These are phyloP conservation scores for Brassica carinata DNA, from an alignment of 345 rosid genomes.

Conservation along the genomic window DNA sequence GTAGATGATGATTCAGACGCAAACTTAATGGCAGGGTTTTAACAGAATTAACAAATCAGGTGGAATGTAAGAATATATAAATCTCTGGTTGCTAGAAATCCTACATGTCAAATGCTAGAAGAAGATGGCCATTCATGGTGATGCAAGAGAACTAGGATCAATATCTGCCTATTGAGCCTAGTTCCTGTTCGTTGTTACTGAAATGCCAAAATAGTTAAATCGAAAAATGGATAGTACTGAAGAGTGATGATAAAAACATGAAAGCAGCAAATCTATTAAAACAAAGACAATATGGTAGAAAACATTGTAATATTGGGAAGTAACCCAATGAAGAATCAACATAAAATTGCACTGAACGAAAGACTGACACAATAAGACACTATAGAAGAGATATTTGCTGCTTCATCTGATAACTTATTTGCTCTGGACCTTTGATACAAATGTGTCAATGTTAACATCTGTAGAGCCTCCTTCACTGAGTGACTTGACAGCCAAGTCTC, in stretches of 20 bases:
- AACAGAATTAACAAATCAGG: too few relatives aligned
- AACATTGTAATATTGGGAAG: neutral
- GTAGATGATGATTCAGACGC: too few relatives aligned
- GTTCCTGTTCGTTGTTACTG: neutral
- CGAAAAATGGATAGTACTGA: neutral
- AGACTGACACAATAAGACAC: neutral
- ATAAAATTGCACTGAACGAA: neutral
- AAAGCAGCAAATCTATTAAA: neutral
- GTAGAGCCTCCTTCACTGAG: slow-evolving; percentile 3
- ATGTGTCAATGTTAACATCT: neutral
- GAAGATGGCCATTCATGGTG: neutral
- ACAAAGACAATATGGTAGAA: neutral
- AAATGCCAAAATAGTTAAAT: neutral
- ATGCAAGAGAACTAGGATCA: too few relatives aligned
- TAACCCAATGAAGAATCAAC: neutral
- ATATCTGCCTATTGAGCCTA: neutral
- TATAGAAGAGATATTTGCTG: neutral
- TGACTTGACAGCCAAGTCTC: neutral
- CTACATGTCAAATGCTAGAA: neutral
- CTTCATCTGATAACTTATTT: neutral
- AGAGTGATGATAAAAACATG: neutral
- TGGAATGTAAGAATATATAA: too few relatives aligned
- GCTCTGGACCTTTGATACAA: neutral
- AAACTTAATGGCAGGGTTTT: too few relatives aligned
- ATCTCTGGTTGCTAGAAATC: too few relatives aligned